Evolutionary conservation across 2,329 filamentous ascomycete genomes (phyloP), one percentile per base, ranked within the genome.

Genomic region (Claviceps paspali): DNA sequence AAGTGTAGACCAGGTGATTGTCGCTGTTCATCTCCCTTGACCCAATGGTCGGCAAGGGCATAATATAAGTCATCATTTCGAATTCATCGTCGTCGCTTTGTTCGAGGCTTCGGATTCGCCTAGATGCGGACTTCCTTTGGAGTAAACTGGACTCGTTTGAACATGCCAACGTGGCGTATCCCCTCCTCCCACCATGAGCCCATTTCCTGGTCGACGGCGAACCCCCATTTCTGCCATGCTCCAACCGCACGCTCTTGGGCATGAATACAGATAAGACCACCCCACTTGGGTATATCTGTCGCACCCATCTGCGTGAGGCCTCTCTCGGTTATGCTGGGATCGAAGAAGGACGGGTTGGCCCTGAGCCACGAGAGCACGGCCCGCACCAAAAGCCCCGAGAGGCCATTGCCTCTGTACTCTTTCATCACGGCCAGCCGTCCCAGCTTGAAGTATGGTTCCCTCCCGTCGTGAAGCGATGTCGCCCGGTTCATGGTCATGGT

Each of bases 121-220:
- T 32, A 56, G 28, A 52, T 47, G 22, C 43, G 48, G 31, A 51
- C 44, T 26, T 47, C 36, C 38, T 52, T 47, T 29, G 49, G 44
- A 14, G 39, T 43, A 4, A 64, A 43, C 4, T 62, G 50, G 21
- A 76, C 41, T 24, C 71, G 60, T 45, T 57, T 50, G 45, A 73
- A 93, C 86, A 95, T 92, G 41, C 82, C 86, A 14, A 92, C 68
- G 62, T 94, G 85, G 45, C 72, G 65, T 38, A 94, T 88, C 4
- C 81, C 83, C 51, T 91, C 85, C 56, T 95, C 86, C 43, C 68
- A 65, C 85, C 86, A 95, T 23, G 55, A 67, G 1, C 83, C 82
- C 71, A 88, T 73, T 8, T 59, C 64, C 50, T 81, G 68, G 56
- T 95, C 86, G 8, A 72, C 63, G 43, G 64, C 59, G 55, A 94